A percentile compares a stretch with the other conserved stretches of the same genome.
These are phyloP conservation scores for Zygosaccharomyces siamensis DNA, from an alignment of 805 yeast genomes.

Conservation along the genomic window DNA sequence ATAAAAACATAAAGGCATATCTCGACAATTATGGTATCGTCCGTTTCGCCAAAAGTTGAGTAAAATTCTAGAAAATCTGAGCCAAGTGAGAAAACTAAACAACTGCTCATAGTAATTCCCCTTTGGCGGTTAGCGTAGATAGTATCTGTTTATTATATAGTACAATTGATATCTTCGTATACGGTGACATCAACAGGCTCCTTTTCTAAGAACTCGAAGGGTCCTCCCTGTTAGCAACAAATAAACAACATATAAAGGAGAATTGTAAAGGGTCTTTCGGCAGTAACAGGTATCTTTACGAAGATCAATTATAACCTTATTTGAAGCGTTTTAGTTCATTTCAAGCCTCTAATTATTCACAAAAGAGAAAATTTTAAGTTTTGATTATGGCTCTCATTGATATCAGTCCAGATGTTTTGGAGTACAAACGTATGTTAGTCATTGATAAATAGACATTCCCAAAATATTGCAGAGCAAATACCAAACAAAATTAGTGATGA, in stretches of 20 bases:
- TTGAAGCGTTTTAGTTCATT: background rate
- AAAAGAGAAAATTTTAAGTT: background rate
- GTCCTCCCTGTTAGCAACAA: conserved; percentile 4
- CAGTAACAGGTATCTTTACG: background rate
- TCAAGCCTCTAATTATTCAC: background rate
- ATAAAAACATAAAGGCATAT: background rate
- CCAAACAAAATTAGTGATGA: background rate
- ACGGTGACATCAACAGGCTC: background rate
- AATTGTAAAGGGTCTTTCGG: background rate
- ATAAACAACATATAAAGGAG: conserved; percentile 5
- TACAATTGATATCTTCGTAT: background rate
- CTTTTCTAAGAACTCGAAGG: conserved; percentile 2
- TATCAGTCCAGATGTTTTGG: conserved; percentile 66
- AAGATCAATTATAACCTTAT: background rate
- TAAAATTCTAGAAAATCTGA: background rate
- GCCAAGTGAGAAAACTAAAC: background rate
- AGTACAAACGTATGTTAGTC: conserved; percentile 65
- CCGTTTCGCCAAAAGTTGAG: background rate
- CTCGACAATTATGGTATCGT: background rate
- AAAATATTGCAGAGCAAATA: background rate
- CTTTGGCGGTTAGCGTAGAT: background rate
- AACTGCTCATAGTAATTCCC: background rate
- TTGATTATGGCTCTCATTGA: conserved; percentile 44
- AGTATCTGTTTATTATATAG: background rate
- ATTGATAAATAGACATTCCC: background rate